Evolutionary conservation across 805 yeast genomes (phyloP), one percentile per base, ranked within the genome.

Genomic region (Kodamaea kaohsiungensis): DNA sequence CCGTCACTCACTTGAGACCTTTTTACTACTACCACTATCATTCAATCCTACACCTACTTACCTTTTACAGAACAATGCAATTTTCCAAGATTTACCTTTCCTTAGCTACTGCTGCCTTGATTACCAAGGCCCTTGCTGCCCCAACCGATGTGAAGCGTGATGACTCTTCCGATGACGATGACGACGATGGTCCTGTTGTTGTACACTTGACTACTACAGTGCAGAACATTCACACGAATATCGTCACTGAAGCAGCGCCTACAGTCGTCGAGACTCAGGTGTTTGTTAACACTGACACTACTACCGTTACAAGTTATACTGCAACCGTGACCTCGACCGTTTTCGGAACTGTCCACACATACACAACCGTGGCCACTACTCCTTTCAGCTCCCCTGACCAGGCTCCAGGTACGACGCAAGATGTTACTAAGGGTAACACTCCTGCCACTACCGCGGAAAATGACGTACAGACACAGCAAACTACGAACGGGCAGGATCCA

Each of bases 281-380:
- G 48, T 55, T 62, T 22, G 59, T 68, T 35, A 62, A 65, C 49
- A 72, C 77, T 18, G 59, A 68, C 17, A 72, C 76, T 15, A 61
- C 68, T 40, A 76, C 80, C 16, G 64, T 69, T 22, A 76, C 79
- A 19, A 64, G 67, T 27, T 75, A 74, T 61, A 76, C 79, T 43
- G 78, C 78, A 15, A 76, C 80, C 7, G 75, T 70, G 40, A 76
- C 80, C 4, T 67, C 72, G 1, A 74, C 78, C 15, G 69, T 75
- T n/a, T 68, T 70, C 52, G 79, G 79, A 18, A 60, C 65, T 22
- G 72, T 72, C 13, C 56, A 62, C 35, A 72, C 77, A 27, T 75
- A 61, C 59, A 67, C 75, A 25, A 72, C 77, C 4, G 71, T 71
- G 48, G 70, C 69, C 6, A 59, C 64, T 22, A 65, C 74, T 25